These are phyloP conservation scores for Metschnikowia hibisci DNA, from an alignment of 805 yeast species.

Conservation along the genomic window DNA sequence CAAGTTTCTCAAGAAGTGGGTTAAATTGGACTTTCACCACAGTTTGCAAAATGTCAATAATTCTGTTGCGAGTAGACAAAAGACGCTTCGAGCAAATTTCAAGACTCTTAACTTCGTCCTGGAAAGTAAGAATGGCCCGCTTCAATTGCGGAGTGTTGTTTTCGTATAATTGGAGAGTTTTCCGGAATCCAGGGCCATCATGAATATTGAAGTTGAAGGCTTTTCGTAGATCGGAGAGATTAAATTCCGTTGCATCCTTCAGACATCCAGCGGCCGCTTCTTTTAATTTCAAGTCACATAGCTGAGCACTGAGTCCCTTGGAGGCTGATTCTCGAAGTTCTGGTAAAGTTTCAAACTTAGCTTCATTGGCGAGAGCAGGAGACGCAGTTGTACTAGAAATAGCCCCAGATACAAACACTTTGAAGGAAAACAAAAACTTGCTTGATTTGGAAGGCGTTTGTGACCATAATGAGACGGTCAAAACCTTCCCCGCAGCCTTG, in stretches of 20 bases:
- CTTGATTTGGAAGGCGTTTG: background rate
- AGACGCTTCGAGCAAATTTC: conserved; percentile 27
- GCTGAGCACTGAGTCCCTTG: background rate
- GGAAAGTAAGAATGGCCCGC: conserved; percentile 20
- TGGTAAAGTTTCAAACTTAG: conserved; percentile 7
- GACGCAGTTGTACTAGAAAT: background rate
- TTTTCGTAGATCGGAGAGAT: conserved; percentile 17
- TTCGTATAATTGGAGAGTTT: conserved; percentile 30
- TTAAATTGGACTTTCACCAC: conserved; percentile 25
- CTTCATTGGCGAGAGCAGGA: background rate
- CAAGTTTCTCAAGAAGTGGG: conserved; percentile 21
- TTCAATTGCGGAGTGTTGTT: conserved; percentile 26
- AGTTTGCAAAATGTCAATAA: conserved; percentile 23
- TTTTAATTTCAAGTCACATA: conserved; percentile 1
- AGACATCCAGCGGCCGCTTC: conserved; percentile 3
- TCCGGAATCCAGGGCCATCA: conserved; percentile 44
- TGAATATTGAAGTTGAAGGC: conserved; percentile 35
- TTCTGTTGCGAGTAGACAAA: conserved; percentile 14
- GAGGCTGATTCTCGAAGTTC: conserved; percentile 3
- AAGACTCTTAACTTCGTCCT: conserved; percentile 30
- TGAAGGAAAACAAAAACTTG: conserved; percentile 5
- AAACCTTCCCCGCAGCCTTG: background rate
- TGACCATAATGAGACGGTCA: conserved; percentile 15
- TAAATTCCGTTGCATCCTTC: conserved; percentile 5
- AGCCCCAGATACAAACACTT: conserved; percentile 5